These are phyloP conservation scores for Monosporascus sp. DNA, from an alignment of 2,329 filamentous ascomycete species.

Conservation along the genomic window DNA sequence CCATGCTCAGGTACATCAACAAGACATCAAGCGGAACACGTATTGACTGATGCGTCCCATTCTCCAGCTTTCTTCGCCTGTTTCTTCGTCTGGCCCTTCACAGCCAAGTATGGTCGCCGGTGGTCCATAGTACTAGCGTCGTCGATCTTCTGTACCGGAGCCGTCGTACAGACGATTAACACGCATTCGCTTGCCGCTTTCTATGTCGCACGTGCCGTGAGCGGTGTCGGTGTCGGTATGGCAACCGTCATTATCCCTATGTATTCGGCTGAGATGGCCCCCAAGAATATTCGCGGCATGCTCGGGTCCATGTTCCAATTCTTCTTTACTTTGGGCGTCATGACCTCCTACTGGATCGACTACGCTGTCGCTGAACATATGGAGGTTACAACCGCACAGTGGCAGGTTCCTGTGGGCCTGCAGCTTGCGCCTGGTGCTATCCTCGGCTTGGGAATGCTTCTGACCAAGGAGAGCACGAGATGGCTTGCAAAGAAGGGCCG, in stretches of 20 bases:
- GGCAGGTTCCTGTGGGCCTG: conserved; percentile 51
- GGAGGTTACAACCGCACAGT: conserved; percentile 34
- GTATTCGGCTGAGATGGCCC: conserved; percentile 33
- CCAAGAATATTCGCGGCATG: conserved; percentile 39
- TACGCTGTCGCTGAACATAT: conserved; percentile 37
- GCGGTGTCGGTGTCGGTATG: conserved; percentile 26
- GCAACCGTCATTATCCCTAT: conserved; percentile 34
- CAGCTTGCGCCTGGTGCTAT: conserved; percentile 42
- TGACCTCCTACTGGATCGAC: conserved; percentile 49
- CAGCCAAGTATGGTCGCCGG: conserved; percentile 24
- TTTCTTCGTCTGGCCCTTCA: conserved; percentile 27
- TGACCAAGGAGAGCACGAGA: conserved; percentile 42
- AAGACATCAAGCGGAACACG: background rate
- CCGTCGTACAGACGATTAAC: conserved; percentile 37
- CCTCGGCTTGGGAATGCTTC: conserved; percentile 43
- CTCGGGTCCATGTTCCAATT: conserved; percentile 48
- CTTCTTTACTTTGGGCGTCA: conserved; percentile 41
- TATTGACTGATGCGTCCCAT: background rate
- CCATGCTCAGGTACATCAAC: too few relatives aligned
- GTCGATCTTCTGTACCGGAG: conserved; percentile 37
- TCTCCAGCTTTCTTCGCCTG: conserved; percentile 25
- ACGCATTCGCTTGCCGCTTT: conserved; percentile 33
- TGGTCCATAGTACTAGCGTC: conserved; percentile 32
- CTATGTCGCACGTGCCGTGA: conserved; percentile 25
- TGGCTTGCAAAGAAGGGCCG: conserved; percentile 45